Evolutionary conservation across 352 stramenopile genomes (phyloP).

Genomic region (Pythium vanterpoolii): DNA sequence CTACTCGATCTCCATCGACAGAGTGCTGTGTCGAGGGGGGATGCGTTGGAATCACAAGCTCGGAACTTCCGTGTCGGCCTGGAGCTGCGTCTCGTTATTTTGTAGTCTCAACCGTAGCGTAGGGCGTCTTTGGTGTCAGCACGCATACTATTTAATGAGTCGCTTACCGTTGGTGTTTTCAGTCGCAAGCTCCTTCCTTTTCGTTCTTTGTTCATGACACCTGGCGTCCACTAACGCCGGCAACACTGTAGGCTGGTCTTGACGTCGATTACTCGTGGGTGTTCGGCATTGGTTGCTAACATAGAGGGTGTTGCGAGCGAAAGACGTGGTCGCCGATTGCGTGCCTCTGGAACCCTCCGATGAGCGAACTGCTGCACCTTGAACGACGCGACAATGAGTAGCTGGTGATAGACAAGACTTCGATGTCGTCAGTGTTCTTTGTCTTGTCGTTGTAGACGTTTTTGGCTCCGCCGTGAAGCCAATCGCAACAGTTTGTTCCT

Average conservation of each 20-base stretch:
- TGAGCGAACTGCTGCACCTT: neutral
- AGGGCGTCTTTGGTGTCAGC: constrained; percentile 8
- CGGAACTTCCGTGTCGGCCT: no score
- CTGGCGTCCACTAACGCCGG: neutral
- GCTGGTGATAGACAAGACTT: neutral
- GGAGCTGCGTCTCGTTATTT: no score
- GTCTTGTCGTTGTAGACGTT: neutral
- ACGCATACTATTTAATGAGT: constrained; percentile 20
- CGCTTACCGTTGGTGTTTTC: neutral
- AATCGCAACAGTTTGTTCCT: neutral
- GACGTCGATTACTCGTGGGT: neutral
- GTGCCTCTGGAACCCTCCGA: neutral
- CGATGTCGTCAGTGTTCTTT: neutral
- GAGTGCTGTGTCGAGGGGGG: no score
- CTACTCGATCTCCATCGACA: neutral
- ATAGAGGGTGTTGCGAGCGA: neutral
- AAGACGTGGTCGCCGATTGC: neutral
- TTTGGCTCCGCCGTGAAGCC: neutral
- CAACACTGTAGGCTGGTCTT: neutral
- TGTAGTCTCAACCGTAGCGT: constrained; percentile 9
- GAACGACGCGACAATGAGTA: neutral
- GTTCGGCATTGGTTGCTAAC: neutral
- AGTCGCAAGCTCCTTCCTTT: neutral
- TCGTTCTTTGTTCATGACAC: neutral
- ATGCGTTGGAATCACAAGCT: no score